These are phyloP conservation scores for Xerocomus amazonicus DNA, from an alignment of 1,284 basidiomycete genomes.

Conservation along the genomic window DNA sequence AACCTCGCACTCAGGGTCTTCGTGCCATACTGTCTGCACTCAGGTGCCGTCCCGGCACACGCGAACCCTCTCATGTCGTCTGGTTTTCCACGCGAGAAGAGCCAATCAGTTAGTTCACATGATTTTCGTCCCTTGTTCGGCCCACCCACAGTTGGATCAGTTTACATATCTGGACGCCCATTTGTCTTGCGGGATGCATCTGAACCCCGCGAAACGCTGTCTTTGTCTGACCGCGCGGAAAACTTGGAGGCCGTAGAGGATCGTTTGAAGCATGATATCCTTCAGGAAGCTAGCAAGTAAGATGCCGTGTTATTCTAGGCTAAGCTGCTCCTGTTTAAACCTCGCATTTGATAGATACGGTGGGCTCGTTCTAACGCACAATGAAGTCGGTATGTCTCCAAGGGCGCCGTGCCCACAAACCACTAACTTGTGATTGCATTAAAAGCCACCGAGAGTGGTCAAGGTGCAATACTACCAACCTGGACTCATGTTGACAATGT, in stretches of 20 bases:
- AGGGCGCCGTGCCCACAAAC: not conserved
- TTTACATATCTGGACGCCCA: conserved; percentile 92
- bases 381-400: conserved; percentile 64
- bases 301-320: conserved; percentile 12
- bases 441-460: conserved; percentile 61
- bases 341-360: conserved; percentile 58
- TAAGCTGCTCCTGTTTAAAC: conserved; percentile 2
- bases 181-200: conserved; percentile 95
- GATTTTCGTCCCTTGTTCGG: not conserved
- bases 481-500: conserved; percentile 90
- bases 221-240: conserved; percentile 87
- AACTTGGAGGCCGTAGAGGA: conserved; percentile 95
- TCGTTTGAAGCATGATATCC: conserved; percentile 88
- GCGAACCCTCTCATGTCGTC: conserved; percentile 66
- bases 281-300: conserved; percentile 81
- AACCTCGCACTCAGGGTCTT: conserved; percentile 91
- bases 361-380: conserved; percentile 90
- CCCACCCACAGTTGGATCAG: conserved; percentile 24
- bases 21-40: conserved; percentile 89
- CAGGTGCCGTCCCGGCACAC: conserved; percentile 65
- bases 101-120: conserved; percentile 58
- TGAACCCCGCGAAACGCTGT: conserved; percentile 77
- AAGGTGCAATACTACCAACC: conserved; percentile 85
- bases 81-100: conserved; percentile 87
- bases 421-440: conserved; percentile 4